Percentiles rank a stretch among this genome's conserved stretches.
phyloP scores from a whole-genome alignment of 2,329 filamentous ascomycete genomes.

The Apiospora phragmitis region DNA sequence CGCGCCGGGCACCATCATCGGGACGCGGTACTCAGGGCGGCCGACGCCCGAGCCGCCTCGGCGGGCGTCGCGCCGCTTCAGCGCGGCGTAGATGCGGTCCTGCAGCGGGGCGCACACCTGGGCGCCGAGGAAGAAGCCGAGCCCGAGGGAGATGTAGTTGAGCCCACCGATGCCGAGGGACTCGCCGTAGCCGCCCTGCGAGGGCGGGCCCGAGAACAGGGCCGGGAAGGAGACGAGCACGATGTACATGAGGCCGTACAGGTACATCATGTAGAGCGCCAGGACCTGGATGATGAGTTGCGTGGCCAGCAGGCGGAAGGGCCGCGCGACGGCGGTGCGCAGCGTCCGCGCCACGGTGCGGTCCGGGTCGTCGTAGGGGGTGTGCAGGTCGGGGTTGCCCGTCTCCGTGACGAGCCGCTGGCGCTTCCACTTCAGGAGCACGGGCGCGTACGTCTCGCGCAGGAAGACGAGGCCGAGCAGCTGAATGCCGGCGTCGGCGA shows the following conservation, averaged over 20 bases:
- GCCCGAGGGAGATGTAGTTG: slow-evolving; percentile 37
- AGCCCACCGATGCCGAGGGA: slow-evolving; percentile 34
- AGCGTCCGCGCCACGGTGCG: slow-evolving; percentile 33
- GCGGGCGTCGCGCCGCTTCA: slow-evolving; percentile 40
- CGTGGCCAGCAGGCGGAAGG: slow-evolving; percentile 50
- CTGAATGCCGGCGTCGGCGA: slow-evolving; percentile 62
- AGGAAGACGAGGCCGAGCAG: slow-evolving; percentile 58
- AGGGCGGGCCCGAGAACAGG: slow-evolving; percentile 38
- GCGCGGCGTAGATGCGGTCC: slow-evolving; percentile 44
- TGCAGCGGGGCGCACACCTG: slow-evolving; percentile 43
- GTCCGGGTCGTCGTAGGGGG: slow-evolving; percentile 52
- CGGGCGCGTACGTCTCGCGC: slow-evolving; percentile 66
- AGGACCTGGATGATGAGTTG: slow-evolving; percentile 55
- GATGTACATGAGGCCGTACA: slow-evolving; percentile 53
- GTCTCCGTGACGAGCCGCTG: slow-evolving; percentile 57
- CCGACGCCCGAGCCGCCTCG: slow-evolving; percentile 33
- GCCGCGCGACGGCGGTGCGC: slow-evolving; percentile 45
- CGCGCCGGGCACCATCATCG: slow-evolving; percentile 42
- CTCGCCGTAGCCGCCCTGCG: slow-evolving; percentile 33
- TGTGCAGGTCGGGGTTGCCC: slow-evolving; percentile 48
- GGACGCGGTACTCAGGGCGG: slow-evolving; percentile 44
- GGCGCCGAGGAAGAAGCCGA: slow-evolving; percentile 39
- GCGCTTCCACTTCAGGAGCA: slow-evolving; percentile 60
- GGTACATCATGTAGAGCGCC: slow-evolving; percentile 53
- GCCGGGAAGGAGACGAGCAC: slow-evolving; percentile 49